Evolutionary conservation across 2,329 filamentous ascomycete genomes (phyloP), one percentile per base, ranked within the genome.

Genomic region (Ophiostoma quercus): DNA sequence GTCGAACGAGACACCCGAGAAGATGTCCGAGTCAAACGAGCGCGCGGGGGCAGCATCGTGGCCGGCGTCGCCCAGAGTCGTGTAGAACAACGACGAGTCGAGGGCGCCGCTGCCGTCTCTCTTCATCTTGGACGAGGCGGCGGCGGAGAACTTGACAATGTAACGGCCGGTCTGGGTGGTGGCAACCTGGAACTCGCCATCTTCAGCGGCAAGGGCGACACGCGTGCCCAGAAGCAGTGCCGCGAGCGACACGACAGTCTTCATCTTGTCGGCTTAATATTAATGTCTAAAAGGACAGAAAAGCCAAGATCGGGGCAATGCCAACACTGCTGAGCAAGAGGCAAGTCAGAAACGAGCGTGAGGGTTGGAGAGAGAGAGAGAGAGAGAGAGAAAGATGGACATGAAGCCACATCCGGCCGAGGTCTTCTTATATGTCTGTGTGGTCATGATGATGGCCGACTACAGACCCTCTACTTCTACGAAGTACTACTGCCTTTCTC

Each of bases 1-100:
- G 32, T 70, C 63, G 43, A 74, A 74, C 1, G 73, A 74, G 4
- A 73, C 72, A 34, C 73, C 73, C 8, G 67, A 54, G 54, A 73
- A 74, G 34, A 73, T 29, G 16, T 43, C 37, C 16, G 73, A 73
- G 47, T 71, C 67, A 62, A 73, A 73, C 4, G 68, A 34, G 6
- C 68, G 67, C 2, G 60, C 69, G 1, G 71, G 71, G 3, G 51
- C 51, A 25, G 71, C 69, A 1, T 69, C 71, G 7, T 69, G 66
- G 54, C 71, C 71, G 7, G 60, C 41, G 4, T 34, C 39, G 19
- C 25, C 62, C 69, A 71, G 68, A 16, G 47, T 57, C 37, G n/a
- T 32, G 29, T 71, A 71, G 39, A 71, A 71, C 2, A 67, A 32
- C 39, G 68, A 69, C 41, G 62, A 22, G n/a, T 69, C 68, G 5